Evolutionary conservation across 1,284 basidiomycete species (phyloP), one percentile per base, ranked within the genome.

Genomic region (Ceratobasidium sp.): DNA sequence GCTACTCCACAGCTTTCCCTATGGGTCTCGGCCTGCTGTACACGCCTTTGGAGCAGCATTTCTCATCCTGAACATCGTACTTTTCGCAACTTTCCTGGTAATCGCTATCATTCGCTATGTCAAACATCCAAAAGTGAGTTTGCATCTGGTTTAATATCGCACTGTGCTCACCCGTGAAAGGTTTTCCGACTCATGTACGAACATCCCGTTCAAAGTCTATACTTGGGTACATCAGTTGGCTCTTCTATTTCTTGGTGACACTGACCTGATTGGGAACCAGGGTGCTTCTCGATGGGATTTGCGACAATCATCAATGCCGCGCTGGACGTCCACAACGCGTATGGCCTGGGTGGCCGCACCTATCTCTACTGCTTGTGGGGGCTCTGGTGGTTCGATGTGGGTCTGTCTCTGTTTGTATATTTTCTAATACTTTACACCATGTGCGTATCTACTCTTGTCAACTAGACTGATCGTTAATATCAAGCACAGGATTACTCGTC

Each of bases 241-340:
- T 32, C 15, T 10, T 15, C n/a, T 13, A 15, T 15, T 43, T 27
- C 7, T 13, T 8, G 13, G 2, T 29, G 13, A 27, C 20, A n/a
- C 32, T 50, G 6, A 38, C 47, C 7, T 15, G 12, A n/a, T 7
- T 35, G 45, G 27, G 4, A 15, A 29, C 17, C 22, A 67, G 62
- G 62, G 5, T 67, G 62, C 29, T 43, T 53, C 20, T 50, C 60
- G 1, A 67, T 67, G 62, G 62, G 62, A 12, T 67, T 67, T 32
- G 62, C 62, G 22, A 54, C 62, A 15, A 54, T 67, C 27, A 67
- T 67, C 45, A 67, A 67, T 42, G 35, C 49, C n/a, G n/a, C 50
- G n/a, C 62, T 67, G 1, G 43, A 54, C 13, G n/a, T 67, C 20
- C 40, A 54, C 12, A 34, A 64, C 15, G 22, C 3, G 13, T 67